Conservation (phyloP, 805 yeast genomes). For the Metschnikowia orientalis region DNA sequence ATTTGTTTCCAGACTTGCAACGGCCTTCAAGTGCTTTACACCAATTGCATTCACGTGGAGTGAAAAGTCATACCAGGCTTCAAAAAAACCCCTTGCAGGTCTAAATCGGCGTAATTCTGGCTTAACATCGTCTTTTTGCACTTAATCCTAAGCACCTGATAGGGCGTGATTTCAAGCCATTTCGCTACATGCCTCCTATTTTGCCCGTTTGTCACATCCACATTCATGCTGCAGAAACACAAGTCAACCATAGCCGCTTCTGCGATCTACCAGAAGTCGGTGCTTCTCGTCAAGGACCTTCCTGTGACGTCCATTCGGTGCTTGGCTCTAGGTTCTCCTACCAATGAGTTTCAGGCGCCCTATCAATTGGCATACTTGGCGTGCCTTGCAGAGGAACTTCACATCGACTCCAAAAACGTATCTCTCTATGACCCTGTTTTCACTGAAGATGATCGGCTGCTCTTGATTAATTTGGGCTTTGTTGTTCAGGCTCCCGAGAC, state of each 20-base stretch:
- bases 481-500: conserved; percentile 13
- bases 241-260: conserved; percentile 1
- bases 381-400: conserved; percentile 30
- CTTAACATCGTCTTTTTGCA: too few relatives aligned
- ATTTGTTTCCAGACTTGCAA: too few relatives aligned
- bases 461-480: conserved; percentile 16
- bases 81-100: too few relatives aligned
- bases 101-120: too few relatives aligned
- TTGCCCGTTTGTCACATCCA: too few relatives aligned
- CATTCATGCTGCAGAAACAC: conserved; percentile 2
- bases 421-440: conserved; percentile 67
- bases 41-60: too few relatives aligned
- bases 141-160: too few relatives aligned
- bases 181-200: too few relatives aligned
- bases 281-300: conserved; percentile 1
- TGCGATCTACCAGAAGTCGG: neutral
- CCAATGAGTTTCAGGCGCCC: conserved; percentile 53
- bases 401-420: conserved; percentile 19
- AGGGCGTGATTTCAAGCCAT: too few relatives aligned
- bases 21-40: too few relatives aligned
- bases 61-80: too few relatives aligned
- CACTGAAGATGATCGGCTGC: conserved; percentile 39
- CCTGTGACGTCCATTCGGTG: conserved; percentile 46
- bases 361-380: conserved; percentile 61
- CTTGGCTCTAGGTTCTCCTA: conserved; percentile 67